Conservation (phyloP, 371 early-diverging fungal species). For the Mucor velutinosus region DNA sequence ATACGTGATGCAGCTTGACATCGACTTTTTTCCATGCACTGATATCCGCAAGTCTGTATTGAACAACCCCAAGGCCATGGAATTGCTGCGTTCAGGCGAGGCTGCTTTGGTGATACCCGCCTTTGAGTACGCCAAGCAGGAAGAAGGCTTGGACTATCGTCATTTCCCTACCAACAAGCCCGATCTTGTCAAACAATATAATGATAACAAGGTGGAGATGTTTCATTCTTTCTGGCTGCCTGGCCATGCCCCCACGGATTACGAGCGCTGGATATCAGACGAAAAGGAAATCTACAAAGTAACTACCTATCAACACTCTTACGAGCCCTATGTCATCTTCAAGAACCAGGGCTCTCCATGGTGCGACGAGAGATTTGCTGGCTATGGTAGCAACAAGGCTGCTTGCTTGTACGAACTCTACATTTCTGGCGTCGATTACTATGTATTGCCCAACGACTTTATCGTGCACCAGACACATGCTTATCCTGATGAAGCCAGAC, state of each 20-base stretch:
- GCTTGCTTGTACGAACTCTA: slow-evolving; percentile 67
- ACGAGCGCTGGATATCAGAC: slow-evolving; percentile 46
- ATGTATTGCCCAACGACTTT: slow-evolving; percentile 61
- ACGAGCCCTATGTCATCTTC: slow-evolving; percentile 64
- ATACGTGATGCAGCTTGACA: slow-evolving; percentile 64
- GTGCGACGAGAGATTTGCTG: slow-evolving; percentile 69
- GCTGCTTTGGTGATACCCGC: slow-evolving; percentile 63
- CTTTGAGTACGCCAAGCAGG: slow-evolving; percentile 57
- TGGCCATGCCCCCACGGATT: slow-evolving; percentile 63
- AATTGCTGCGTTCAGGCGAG: slow-evolving; percentile 35
- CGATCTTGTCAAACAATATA: slow-evolving; percentile 32
- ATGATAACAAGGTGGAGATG: slow-evolving; percentile 48
- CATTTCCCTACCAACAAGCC: slow-evolving; percentile 54
- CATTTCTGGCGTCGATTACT: slow-evolving; percentile 62
- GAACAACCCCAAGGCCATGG: slow-evolving; percentile 38
- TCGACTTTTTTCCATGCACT: slow-evolving; percentile 63
- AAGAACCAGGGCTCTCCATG: slow-evolving; percentile 56
- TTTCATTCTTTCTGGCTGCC: slow-evolving; percentile 60
- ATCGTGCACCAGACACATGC: slow-evolving; percentile 66
- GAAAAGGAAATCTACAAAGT: slow-evolving; percentile 48
- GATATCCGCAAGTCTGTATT: slow-evolving; percentile 48
- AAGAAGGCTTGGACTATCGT: slow-evolving; percentile 52
- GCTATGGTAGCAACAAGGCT: slow-evolving; percentile 70
- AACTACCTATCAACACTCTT: slow-evolving; percentile 57
- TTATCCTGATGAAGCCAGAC: slow-evolving; percentile 58